Conservation (phyloP, 495 filamentous ascomycete species). For the Aspergillus ellipticus region DNA sequence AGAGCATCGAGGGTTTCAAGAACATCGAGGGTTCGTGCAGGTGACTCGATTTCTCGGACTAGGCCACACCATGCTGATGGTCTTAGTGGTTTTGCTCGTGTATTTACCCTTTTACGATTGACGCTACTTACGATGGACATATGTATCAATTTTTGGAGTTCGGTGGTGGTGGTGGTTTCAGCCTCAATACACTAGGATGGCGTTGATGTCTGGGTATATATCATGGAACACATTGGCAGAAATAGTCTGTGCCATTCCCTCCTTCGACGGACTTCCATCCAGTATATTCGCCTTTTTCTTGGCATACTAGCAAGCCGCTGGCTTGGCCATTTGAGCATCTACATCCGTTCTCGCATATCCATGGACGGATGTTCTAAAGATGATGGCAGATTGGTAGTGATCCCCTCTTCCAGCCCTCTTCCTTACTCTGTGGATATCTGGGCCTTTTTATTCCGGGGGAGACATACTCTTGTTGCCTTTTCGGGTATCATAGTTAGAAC, state of each 20-base stretch:
- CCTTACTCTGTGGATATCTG: constrained; percentile 18
- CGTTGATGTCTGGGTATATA: neutral
- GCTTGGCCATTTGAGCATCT: constrained; percentile 59
- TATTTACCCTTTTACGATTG: neutral
- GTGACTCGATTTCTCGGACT: neutral
- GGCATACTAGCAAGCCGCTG: neutral
- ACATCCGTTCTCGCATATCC: constrained; percentile 34
- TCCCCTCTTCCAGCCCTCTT: constrained; percentile 34
- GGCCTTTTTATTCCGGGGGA: constrained; percentile 30
- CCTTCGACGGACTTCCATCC: neutral
- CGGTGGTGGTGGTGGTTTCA: neutral
- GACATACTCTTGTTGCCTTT: constrained; percentile 18
- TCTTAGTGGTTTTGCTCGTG: neutral
- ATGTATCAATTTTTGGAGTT: neutral
- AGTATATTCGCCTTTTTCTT: neutral
- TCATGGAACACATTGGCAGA: neutral
- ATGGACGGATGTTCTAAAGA: constrained; percentile 73
- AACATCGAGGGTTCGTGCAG: neutral
- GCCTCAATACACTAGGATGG: neutral
- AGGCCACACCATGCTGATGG: neutral
- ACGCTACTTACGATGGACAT: neutral
- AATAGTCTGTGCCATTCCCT: neutral
- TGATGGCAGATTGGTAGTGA: constrained; percentile 59
- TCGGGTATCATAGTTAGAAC: neutral
- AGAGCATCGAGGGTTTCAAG: neutral